Base-by-base conservation (phyloP, 1,284 basidiomycete species). In the Mycena citricolor region DNA sequence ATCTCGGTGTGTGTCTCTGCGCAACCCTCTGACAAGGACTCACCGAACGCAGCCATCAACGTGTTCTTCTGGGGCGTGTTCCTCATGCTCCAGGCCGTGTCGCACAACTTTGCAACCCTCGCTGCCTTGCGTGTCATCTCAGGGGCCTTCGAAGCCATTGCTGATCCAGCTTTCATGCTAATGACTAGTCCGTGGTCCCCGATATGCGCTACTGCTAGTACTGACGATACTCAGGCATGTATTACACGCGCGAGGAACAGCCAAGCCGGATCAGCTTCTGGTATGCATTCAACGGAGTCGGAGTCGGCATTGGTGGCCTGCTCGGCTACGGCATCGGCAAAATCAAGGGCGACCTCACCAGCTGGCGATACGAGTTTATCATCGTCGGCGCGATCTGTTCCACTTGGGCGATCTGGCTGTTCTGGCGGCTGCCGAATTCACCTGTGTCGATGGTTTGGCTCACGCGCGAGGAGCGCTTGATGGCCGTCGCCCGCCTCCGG, bases 1-100 rank as follows among this genome's bases (percentile, higher is more conserved):
- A 71, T 54, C 63, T 73, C 16, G 32, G 32, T 34, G 16, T 22
- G 32, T 5, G 5, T 5, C 5, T 21, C 14, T 19, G 6, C 10
- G 17, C 4, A 34, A 7, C 16, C 10, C 32, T n/a, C 16, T 20
- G n/a, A 17, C 12, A 13, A 10, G 5, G n/a, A 5, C 32, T 20
- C n/a, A 34, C 32, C 12, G 12, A 10, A 5, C 32, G 20, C 32
- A 32, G 62, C 62, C 4, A 57, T 64, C 51, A 70, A 70, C 54
- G 71, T 72, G 49, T 64, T 65, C 52, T 55, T 70, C 50, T 72
- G 69, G 69, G 68, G 69, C 13, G 60, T 62, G 12, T 58, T 70
- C 41, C 61, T 70, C 28, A 69, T 69, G 55, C 55, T 21, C 68
- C 72, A 58, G 66, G 69, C 1, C 67, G 60, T 2, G 16, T 56